Base-by-base conservation (phyloP, 2,329 filamentous ascomycete genomes). In the Fusarium torulosum region DNA sequence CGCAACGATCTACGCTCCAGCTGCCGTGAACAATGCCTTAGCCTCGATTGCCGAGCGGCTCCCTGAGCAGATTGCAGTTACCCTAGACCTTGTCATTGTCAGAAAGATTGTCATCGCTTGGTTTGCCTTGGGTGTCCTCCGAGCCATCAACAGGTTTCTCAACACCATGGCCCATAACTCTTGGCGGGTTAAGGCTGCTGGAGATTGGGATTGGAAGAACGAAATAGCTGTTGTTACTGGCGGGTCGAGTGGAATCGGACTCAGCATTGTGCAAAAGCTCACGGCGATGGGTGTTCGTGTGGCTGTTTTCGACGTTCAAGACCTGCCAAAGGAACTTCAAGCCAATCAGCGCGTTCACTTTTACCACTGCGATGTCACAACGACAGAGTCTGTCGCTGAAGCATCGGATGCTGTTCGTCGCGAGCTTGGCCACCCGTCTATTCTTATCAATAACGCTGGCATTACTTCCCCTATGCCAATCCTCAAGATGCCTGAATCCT, bases 391-490 rank as follows among this genome's bases (percentile, higher is more conserved):
- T 0, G 81, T 88, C 4, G 75, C 79, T 19, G 74, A 77, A 3
- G 81, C 78, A 1, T 83, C 83, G 29, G 69, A 75, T 6, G 66
- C 74, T 1, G 57, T 85, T 14, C 76, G 78, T 4, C 66, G 74
- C 10, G 75, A 79, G 5, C 78, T 91, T 31, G 90, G 90, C 21
- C 74, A 85, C 47, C 90, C 90, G 0, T 90, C 90, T 0, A 82
- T 93, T 55, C 82, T 93, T 4, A 88, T 91, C 80, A 91, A 91
- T 79, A 92, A 91, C 72, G 90, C 90, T 7, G 90, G 89, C 62
- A 83, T 90, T 44, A 85, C 84, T 11, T 82, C 82, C 45, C 87
- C 87, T 43, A 84, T 84, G 62, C 82, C 83, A 13, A 85, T 93
- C 67, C 83, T 92, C 49, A 81, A 84, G 23, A 78, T 82, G 42